Conservation (phyloP, 2,329 filamentous ascomycete species). For the Colletotrichum neosansevieriae region DNA sequence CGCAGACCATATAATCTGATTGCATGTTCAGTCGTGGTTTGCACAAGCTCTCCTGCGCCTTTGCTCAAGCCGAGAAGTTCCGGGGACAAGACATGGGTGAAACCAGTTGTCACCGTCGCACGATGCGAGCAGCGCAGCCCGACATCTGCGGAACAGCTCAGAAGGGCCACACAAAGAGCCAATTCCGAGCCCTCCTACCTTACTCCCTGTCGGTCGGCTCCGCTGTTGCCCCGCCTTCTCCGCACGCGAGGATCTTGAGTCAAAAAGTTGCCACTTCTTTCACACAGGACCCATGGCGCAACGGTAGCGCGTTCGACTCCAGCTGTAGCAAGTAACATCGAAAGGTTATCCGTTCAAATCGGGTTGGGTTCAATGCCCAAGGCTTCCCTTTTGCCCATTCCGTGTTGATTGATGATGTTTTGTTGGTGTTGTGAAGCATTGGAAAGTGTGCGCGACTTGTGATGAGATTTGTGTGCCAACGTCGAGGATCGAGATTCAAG, state of each 20-base stretch:
- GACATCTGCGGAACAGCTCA: too few species aligned
- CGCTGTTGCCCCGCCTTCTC: not conserved
- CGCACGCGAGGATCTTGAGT: accelerated
- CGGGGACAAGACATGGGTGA: too few species aligned
- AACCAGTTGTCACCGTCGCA: too few species aligned
- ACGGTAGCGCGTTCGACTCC: slow-evolving; percentile 34
- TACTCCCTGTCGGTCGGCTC: too few species aligned
- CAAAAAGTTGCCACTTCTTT: accelerated
- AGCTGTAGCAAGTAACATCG: not conserved
- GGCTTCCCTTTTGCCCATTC: not conserved
- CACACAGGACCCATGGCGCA: slow-evolving; percentile 26
- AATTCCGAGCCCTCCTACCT: too few species aligned
- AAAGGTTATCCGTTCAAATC: slow-evolving; percentile 35
- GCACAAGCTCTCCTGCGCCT: too few species aligned
- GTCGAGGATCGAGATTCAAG: not conserved
- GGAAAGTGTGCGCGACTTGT: not conserved
- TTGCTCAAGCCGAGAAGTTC: too few species aligned
- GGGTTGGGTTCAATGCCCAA: slow-evolving; percentile 20
- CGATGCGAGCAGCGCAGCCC: too few species aligned
- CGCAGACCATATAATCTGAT: too few species aligned
- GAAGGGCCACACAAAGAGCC: too few species aligned
- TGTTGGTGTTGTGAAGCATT: not conserved
- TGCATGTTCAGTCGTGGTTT: too few species aligned
- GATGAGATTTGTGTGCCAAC: not conserved
- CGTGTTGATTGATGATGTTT: not conserved